Conservation (phyloP, 148 eudicot genomes). For the Camellia sinensis region DNA sequence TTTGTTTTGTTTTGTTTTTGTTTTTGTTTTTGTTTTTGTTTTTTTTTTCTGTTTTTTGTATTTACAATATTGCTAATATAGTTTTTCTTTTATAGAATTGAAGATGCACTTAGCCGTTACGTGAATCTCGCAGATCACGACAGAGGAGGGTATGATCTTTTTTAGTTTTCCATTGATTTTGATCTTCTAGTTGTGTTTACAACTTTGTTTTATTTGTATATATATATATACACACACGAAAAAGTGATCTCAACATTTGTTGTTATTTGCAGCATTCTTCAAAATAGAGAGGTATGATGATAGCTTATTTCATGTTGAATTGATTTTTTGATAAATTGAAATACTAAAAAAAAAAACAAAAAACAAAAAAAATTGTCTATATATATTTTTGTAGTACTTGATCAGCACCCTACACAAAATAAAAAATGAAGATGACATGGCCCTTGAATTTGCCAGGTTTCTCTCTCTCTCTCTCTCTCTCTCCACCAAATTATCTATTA, state of each 20-base stretch:
- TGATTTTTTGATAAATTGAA: neutral
- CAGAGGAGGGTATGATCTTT: constrained; percentile 45
- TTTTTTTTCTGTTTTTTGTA: neutral
- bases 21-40: neutral
- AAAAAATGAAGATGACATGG: constrained; percentile 65
- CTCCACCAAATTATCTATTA: too few relatives aligned
- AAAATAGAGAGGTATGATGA: constrained; percentile 42
- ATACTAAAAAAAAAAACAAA: neutral
- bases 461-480: neutral
- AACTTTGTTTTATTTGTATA: neutral
- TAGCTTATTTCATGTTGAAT: neutral
- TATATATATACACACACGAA: neutral
- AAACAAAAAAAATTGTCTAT: too few relatives aligned
- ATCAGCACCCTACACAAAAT: constrained; percentile 50
- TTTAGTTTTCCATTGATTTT: neutral
- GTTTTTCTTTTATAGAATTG: constrained; percentile 38
- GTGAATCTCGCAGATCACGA: constrained; percentile 62
- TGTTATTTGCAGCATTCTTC: constrained; percentile 33
- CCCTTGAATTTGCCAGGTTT: constrained; percentile 52
- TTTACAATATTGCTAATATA: neutral
- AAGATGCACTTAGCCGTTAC: constrained; percentile 64
- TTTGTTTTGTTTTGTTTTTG: too few relatives aligned
- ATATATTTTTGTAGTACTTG: constrained; percentile 34
- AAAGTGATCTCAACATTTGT: constrained; percentile 5
- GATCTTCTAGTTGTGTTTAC: neutral